Conservation (phyloP, 1,284 basidiomycete genomes). For the Singerocomus inundabilis region DNA sequence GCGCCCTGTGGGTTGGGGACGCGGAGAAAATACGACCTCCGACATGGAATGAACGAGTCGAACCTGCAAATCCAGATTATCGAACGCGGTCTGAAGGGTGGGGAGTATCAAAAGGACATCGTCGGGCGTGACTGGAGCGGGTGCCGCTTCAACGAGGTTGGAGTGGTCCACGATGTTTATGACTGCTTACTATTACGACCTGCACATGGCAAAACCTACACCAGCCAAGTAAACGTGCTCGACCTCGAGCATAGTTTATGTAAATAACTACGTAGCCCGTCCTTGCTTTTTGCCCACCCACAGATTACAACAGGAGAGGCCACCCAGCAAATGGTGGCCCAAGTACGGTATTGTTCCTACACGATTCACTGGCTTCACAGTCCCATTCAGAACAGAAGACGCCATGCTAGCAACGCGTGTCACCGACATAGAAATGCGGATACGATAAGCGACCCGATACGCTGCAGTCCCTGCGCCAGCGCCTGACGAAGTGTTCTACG, state of each 20-base stretch:
- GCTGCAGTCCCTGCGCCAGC: constrained; percentile 25
- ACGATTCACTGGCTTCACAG: constrained; percentile 25
- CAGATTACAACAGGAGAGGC: constrained; percentile 15
- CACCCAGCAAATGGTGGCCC: constrained; percentile 6
- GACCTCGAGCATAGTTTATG: constrained; percentile 27
- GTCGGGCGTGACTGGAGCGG: constrained; percentile 13
- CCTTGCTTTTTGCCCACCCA: constrained; percentile 14
- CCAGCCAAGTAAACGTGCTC: constrained; percentile 8
- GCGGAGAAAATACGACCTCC: constrained; percentile 20
- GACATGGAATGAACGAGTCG: constrained; percentile 26
- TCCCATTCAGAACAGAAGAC: constrained; percentile 22
- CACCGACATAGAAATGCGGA: constrained; percentile 34
- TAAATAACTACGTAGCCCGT: constrained; percentile 28
- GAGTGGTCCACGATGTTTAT: constrained; percentile 28
- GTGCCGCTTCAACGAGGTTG: constrained; percentile 20
- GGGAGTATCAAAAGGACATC: constrained; percentile 31
- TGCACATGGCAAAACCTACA: constrained; percentile 23
- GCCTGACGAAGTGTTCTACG: constrained; percentile 25
- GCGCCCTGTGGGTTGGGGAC: constrained; percentile 35
- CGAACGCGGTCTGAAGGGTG: constrained; percentile 14
- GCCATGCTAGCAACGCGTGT: constrained; percentile 13
- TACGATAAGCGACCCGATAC: constrained; percentile 31
- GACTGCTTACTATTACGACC: constrained; percentile 31
- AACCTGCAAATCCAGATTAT: constrained; percentile 19
- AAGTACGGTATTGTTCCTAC: constrained; percentile 25